Base-by-base conservation (phyloP, 2,329 filamentous ascomycete species). In the Claviceps pusilla region DNA sequence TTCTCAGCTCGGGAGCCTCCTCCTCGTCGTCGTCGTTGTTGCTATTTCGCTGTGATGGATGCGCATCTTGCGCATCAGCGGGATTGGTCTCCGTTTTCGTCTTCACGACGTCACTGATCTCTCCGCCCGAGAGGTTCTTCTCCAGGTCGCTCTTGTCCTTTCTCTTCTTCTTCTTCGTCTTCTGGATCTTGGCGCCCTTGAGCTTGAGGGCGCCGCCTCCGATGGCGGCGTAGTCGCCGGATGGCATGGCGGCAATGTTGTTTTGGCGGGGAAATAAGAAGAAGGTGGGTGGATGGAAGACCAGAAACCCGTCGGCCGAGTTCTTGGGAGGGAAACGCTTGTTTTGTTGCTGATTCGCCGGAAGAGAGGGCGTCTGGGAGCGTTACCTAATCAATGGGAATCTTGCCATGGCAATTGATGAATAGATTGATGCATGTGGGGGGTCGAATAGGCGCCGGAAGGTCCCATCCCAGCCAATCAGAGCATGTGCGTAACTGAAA, bases 141-240 rank as follows among this genome's bases (percentile, higher is more conserved):
- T 77, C 75, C 35, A 78, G 67, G 41, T 72, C 71, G 51, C 63
- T 64, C 59, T 70, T 69, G 60, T 71, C 71, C 62, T 73, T 51
- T 12, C 49, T 74, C 63, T 74, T 79, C 68, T 81, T 79, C 69
- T 83, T 86, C 66, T 82, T 19, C 19, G 19, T 85, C 64, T 85
- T 82, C 59, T 80, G 73, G 63, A 80, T 73, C 63, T 82, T 83
- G 57, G 74, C 78, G 63, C 89, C 89, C 73, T 96, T 96, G 57
- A 96, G 78, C 66, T 88, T 91, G 39, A 96, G 79, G 57, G 84
- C 85, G 62, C 89, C 89, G 63, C 84, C 77, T 57, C 78, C 77
- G 55, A 75, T 69, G 58, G 80, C 72, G 50, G 76, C 69, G 73
- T 94, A 94, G 61, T 94, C 87, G 67, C 87, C 84, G 54, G 80